phyloP scores from a whole-genome alignment of 108 stramenopile species.

The Cyclotella baltica region DNA sequence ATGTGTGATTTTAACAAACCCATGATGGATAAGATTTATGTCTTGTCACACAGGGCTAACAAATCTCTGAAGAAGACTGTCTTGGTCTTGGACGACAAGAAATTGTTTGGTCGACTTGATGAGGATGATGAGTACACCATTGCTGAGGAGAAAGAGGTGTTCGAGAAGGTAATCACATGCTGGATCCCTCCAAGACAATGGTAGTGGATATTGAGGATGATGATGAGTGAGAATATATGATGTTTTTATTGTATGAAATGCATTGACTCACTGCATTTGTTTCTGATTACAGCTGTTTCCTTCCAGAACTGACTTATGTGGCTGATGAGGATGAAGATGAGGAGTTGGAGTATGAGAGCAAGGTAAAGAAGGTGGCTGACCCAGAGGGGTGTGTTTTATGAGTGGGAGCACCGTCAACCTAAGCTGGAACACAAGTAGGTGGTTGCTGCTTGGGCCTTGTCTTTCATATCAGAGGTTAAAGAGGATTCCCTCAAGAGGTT shows the following conservation, averaged over 20 bases:
- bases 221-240: too few relatives aligned
- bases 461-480: neutral
- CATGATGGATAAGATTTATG: neutral
- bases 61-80: neutral
- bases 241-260: too few relatives aligned
- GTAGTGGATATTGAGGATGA: too few relatives aligned
- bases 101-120: neutral
- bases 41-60: neutral
- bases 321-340: neutral
- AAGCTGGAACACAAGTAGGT: neutral
- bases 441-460: neutral
- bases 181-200: too few relatives aligned
- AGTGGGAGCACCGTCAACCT: neutral
- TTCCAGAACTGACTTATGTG: neutral
- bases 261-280: neutral
- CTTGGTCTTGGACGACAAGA: neutral
- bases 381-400: neutral
- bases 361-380: neutral
- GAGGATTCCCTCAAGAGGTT: neutral
- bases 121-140: neutral
- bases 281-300: neutral
- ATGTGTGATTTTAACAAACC: neutral
- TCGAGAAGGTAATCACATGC: neutral
- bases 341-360: neutral
- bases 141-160: neutral